Conservation (phyloP, 2,329 filamentous ascomycete species). For the Epichloe coenophiala region DNA sequence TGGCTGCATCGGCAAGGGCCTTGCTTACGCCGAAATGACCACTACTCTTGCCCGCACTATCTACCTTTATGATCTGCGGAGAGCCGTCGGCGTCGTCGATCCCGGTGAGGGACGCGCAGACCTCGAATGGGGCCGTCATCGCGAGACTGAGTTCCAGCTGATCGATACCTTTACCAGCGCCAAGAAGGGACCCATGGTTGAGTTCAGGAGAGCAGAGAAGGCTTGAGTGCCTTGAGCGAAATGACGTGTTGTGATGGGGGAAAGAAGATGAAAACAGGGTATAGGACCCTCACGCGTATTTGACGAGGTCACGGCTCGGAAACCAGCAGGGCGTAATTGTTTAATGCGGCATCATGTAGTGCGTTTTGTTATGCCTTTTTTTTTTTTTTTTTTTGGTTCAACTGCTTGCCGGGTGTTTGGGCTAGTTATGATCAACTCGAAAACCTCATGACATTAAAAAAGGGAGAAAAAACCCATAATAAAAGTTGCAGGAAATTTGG, state of each 20-base stretch:
- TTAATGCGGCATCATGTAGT: too few species aligned
- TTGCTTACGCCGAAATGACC: constrained; percentile 55
- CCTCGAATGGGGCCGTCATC: constrained; percentile 40
- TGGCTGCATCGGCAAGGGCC: constrained; percentile 58
- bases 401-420: neutral
- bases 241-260: too few species aligned
- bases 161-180: constrained; percentile 59
- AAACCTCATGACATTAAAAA: too few species aligned
- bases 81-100: constrained; percentile 33
- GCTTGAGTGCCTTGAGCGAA: constrained; percentile 2
- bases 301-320: too few species aligned
- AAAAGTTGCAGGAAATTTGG: too few species aligned
- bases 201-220: constrained; percentile 32
- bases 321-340: too few species aligned
- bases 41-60: constrained; percentile 48
- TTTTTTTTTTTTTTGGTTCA: too few species aligned
- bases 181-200: constrained; percentile 58
- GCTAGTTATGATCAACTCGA: neutral
- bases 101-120: constrained; percentile 37
- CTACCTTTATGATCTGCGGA: constrained; percentile 46
- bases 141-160: constrained; percentile 51
- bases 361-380: too few species aligned
- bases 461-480: too few species aligned
- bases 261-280: too few species aligned
- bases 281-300: too few species aligned